These are phyloP conservation scores for Neoboletus subvelutipes DNA, from an alignment of 768 basidiomycete genomes.

Conservation along the genomic window DNA sequence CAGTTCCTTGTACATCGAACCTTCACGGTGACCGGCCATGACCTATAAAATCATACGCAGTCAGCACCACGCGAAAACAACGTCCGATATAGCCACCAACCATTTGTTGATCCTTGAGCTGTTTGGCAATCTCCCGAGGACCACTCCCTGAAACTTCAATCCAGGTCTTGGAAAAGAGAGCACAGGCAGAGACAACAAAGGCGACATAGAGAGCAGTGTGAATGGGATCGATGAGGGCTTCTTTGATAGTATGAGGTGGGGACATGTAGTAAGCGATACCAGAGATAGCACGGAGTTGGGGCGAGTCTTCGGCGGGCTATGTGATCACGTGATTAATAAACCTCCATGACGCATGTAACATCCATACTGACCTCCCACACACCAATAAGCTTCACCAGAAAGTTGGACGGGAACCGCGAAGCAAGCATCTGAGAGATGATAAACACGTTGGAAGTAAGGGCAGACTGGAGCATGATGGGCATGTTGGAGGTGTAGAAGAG, in stretches of 20 bases:
- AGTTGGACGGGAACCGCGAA: conserved; percentile 84
- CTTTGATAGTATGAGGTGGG: conserved; percentile 89
- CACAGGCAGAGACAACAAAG: conserved; percentile 93
- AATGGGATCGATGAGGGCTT: conserved; percentile 88
- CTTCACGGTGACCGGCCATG: conserved; percentile 91
- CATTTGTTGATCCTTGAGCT: conserved; percentile 98
- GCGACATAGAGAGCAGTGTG: conserved; percentile 89
- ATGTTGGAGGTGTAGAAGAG: conserved; percentile 99
- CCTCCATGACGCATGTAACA: neutral
- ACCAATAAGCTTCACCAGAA: conserved; percentile 87
- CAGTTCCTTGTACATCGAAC: conserved; percentile 98
- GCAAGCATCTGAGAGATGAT: conserved; percentile 96
- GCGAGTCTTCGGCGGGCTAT: conserved; percentile 90
- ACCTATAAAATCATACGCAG: conserved; percentile 40
- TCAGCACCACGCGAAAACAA: conserved; percentile 3
- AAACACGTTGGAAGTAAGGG: conserved; percentile 91
- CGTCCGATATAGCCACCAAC: conserved; percentile 36
- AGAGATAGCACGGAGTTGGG: conserved; percentile 85
- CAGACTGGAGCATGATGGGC: conserved; percentile 99
- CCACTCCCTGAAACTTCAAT: conserved; percentile 97
- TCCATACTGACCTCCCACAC: conserved; percentile 86
- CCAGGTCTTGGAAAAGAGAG: conserved; percentile 99
- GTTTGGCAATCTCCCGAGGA: conserved; percentile 94
- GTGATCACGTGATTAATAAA: conserved; percentile 7
- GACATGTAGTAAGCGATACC: conserved; percentile 99